Evolutionary conservation across 495 filamentous ascomycete species (phyloP).

Genomic region (Talaromyces wortmannii): DNA sequence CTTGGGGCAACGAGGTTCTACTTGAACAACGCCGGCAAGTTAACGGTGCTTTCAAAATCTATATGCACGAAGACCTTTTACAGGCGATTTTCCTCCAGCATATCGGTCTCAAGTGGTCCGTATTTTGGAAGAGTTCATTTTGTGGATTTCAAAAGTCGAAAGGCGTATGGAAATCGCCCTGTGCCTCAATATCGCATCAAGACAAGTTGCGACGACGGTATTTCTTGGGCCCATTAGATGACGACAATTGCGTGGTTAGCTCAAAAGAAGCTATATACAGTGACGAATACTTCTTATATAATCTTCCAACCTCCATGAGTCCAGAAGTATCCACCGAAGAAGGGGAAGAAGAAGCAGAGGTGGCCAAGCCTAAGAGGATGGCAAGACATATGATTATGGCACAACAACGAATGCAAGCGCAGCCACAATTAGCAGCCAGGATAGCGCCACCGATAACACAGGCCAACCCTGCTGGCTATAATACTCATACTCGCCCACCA

Average conservation of each 20-base stretch:
- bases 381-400: neutral
- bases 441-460: too few species aligned
- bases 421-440: neutral
- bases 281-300: slow-evolving; percentile 34
- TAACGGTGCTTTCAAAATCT: slow-evolving; percentile 46
- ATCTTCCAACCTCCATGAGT: slow-evolving; percentile 18
- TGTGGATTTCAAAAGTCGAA: slow-evolving; percentile 26
- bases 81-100: slow-evolving; percentile 57
- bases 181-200: slow-evolving; percentile 4
- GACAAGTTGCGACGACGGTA: slow-evolving; percentile 18
- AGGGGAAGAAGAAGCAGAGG: slow-evolving; percentile 6
- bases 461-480: neutral
- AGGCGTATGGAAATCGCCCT: slow-evolving; percentile 35
- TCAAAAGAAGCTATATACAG: slow-evolving; percentile 11
- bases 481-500: neutral
- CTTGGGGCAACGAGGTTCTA: slow-evolving; percentile 44
- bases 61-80: slow-evolving; percentile 55
- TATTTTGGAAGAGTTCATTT: slow-evolving; percentile 40
- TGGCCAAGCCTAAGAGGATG: neutral
- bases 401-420: slow-evolving; percentile 8
- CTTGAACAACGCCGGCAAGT: slow-evolving; percentile 41
- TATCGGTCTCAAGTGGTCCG: slow-evolving; percentile 48
- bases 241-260: neutral
- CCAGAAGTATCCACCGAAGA: neutral
- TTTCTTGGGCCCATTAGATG: slow-evolving; percentile 11